Evolutionary conservation across 2,329 filamentous ascomycete genomes (phyloP), one percentile per base, ranked within the genome.

Genomic region (Fusarium sp.): DNA sequence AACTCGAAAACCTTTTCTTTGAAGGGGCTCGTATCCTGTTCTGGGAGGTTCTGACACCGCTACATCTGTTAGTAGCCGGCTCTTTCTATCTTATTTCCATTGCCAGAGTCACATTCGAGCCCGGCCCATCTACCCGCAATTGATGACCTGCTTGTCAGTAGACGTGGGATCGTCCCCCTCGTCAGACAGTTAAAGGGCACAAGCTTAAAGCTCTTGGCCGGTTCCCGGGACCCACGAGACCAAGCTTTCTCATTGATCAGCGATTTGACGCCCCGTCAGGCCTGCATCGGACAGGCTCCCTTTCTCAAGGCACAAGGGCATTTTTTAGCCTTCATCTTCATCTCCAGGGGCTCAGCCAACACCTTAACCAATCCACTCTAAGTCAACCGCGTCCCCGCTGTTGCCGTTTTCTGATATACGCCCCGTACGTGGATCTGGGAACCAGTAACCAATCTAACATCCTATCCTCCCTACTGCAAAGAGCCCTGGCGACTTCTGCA

Each of bases 141-240:
- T 68, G 66, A 69, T 71, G 51, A 66, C 49, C 64, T 71, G 60
- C 60, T 59, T 60, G 60, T 67, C 50, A 45, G 62, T 68, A 58
- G 48, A 49, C 58, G 61, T 73, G 62, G 66, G 63, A 66, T 63
- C 53, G 43, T 57, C 57, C 45, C 52, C 43, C 50, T 63, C 58
- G 58, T 63, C 60, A 51, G 51, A 63, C 35, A 54, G 57, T 55
- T 43, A 55, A 61, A 65, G 48, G 45, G 52, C 56, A 69, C 56
- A 66, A 57, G 63, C 58, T 71, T 66, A 69, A 69, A 69, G 58
- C 55, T 70, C 69, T 65, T 70, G 69, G 67, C 61, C 61, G 69
- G 51, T 46, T 72, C 63, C 60, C 54, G 61, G 58, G 71, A 73
- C 69, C 69, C 71, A 74, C 60, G 71, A 71, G 45, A 33, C 65